Conservation (phyloP, 1,284 basidiomycete genomes). For the Malassezia equina region DNA sequence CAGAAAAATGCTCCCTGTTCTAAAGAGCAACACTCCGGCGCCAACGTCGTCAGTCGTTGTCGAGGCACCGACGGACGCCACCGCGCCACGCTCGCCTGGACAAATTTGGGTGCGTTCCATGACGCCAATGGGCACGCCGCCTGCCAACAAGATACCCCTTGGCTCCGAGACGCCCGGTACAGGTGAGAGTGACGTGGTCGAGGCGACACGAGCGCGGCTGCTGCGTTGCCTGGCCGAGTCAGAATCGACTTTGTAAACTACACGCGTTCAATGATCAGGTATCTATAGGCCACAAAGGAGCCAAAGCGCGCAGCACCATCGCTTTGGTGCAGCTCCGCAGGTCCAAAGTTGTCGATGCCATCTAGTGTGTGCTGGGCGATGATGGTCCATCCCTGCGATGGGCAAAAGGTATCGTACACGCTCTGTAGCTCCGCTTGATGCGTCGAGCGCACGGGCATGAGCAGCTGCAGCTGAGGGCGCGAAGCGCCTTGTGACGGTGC, state of each 20-base stretch:
- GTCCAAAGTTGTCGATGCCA: constrained; percentile 13
- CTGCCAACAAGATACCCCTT: neutral
- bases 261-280: neutral
- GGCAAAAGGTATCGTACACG: constrained; percentile 28
- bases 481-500: neutral
- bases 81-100: neutral
- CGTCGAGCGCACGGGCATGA: constrained; percentile 30
- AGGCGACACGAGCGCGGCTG: neutral
- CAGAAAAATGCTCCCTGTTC: neutral
- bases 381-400: neutral
- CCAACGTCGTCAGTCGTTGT: neutral
- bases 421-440: constrained; percentile 30
- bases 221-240: neutral
- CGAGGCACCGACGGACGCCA: neutral
- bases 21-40: neutral
- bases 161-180: neutral
- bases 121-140: neutral
- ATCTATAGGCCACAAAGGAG: constrained; percentile 1
- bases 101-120: neutral
- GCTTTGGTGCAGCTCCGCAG: neutral
- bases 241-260: neutral
- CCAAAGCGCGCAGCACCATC: neutral
- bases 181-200: neutral
- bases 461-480: constrained; percentile 25
- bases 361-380: neutral